Evolutionary conservation across 179 eudicot species (phyloP), one percentile per base, ranked within the genome.

Genomic region (Camellia oleifera): DNA sequence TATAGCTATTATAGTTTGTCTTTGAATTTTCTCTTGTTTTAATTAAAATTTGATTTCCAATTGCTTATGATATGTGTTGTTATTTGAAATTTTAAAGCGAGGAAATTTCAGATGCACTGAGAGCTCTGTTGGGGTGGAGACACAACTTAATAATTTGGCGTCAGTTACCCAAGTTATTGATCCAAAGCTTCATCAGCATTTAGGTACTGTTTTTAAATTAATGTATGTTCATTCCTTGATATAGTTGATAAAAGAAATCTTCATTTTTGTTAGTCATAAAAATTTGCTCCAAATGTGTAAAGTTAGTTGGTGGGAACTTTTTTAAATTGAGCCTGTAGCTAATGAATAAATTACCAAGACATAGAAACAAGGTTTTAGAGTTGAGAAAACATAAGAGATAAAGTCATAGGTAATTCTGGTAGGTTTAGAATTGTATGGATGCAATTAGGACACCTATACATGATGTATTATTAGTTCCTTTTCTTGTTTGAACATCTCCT

Each of bases 141-240:
- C 90, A 53, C 99, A 96, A 83, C 97, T 96, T 57, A 80, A 82
- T 80, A 90, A 85, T 85, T 86, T 96, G 83, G 97, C 99, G 79
- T 82, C 96, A 75, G 81, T 96, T 73, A 96, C 97, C 64, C 97
- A 94, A 91, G 90, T 90, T 82, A 85, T 92, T 84, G 98, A 94
- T 86, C 99, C 99, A 65, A 96, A 96, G 86, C 99, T 96, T 86
- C 99, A 96, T 87, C 94, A 88, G 75, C 99, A 94, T 86, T 87
- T 96, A 82, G 99, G 99, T 95, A 92, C 72, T 20, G 0, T 74
- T 69, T 83, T 15, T 64, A 52, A 52, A 17, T 32, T 20, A 14
- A 13, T 17, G 26, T 45, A 32, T 46, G 11, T 69, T 52, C 14
- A 13, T 63, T 64, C 40, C 69, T 8, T 61, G 14, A 57, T 61